These are phyloP conservation scores for Paramyrothecium roridum DNA, from an alignment of 2,329 filamentous ascomycete species.

Conservation along the genomic window DNA sequence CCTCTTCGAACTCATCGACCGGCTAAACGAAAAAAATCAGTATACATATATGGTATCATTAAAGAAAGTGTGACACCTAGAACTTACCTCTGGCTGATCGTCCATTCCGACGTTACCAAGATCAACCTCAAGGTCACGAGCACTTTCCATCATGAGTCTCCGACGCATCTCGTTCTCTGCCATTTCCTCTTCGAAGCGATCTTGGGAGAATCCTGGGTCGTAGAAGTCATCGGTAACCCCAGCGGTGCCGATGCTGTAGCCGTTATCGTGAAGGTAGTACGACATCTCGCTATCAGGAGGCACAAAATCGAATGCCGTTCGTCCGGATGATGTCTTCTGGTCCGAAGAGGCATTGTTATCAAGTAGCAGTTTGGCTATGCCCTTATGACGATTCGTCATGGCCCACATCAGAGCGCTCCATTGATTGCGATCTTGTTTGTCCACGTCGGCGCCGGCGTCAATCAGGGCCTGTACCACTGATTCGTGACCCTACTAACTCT, in stretches of 20 bases:
- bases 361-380: slow-evolving; percentile 86
- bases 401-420: slow-evolving; percentile 99
- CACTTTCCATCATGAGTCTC: slow-evolving; percentile 99
- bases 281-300: slow-evolving; percentile 95
- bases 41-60: too few relatives aligned
- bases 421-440: slow-evolving; percentile 91
- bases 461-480: slow-evolving; percentile 81
- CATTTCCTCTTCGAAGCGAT: slow-evolving; percentile 94
- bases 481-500: slow-evolving; percentile 68
- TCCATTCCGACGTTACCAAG: slow-evolving; percentile 93
- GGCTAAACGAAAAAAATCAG: slow-evolving; percentile 36
- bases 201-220: slow-evolving; percentile 84
- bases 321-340: slow-evolving; percentile 88
- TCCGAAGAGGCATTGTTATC: slow-evolving; percentile 95
- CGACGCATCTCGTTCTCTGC: slow-evolving; percentile 93
- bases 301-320: slow-evolving; percentile 94
- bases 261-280: slow-evolving; percentile 90
- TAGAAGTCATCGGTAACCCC: slow-evolving; percentile 90
- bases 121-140: slow-evolving; percentile 93
- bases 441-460: slow-evolving; percentile 81
- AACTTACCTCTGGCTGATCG: slow-evolving; percentile 83
- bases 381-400: slow-evolving; percentile 97
- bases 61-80: too few relatives aligned
- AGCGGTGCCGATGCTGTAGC: slow-evolving; percentile 81
- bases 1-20: slow-evolving; percentile 79